Evolutionary conservation across 2,329 filamentous ascomycete genomes (phyloP).

Genomic region (Sclerotinia glacialis): DNA sequence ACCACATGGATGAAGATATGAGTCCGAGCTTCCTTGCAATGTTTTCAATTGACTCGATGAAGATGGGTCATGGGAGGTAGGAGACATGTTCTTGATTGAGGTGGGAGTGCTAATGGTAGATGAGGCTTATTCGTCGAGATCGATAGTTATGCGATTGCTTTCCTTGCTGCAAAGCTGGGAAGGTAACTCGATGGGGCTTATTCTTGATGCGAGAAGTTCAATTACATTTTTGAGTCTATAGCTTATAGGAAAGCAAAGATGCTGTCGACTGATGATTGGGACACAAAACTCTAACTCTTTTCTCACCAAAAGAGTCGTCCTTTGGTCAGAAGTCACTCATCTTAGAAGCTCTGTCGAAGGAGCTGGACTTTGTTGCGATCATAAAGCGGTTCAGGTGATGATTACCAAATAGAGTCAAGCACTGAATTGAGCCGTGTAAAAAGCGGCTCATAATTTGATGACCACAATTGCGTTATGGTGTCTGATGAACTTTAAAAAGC

Average conservation of each 20-base stretch:
- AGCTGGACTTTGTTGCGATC: conserved; percentile 52
- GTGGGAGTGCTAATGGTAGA: conserved; percentile 49
- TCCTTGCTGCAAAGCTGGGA: conserved; percentile 41
- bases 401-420: conserved; percentile 99
- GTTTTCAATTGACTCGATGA: conserved; percentile 39
- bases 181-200: conserved; percentile 99
- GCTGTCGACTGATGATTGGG: conserved; percentile 27
- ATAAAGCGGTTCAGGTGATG: conserved; percentile 68
- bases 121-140: conserved; percentile 81
- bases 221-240: conserved; percentile 49
- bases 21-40: conserved; percentile 61
- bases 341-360: conserved; percentile 65
- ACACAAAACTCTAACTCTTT: conserved; percentile 35
- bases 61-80: conserved; percentile 41
- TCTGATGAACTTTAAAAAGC: conserved; percentile 44
- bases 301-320: conserved; percentile 40
- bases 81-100: conserved; percentile 42
- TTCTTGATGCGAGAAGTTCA: conserved; percentile 95
- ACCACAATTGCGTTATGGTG: conserved; percentile 50
- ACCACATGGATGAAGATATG: conserved; percentile 81
- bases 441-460: conserved; percentile 44
- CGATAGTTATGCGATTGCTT: conserved; percentile 99
- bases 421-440: conserved; percentile 63
- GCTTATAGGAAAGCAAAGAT: conserved; percentile 53
- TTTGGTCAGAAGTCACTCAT: conserved; percentile 29